phyloP scores from a whole-genome alignment of 495 filamentous ascomycete species.

The Cercophora sp. region DNA sequence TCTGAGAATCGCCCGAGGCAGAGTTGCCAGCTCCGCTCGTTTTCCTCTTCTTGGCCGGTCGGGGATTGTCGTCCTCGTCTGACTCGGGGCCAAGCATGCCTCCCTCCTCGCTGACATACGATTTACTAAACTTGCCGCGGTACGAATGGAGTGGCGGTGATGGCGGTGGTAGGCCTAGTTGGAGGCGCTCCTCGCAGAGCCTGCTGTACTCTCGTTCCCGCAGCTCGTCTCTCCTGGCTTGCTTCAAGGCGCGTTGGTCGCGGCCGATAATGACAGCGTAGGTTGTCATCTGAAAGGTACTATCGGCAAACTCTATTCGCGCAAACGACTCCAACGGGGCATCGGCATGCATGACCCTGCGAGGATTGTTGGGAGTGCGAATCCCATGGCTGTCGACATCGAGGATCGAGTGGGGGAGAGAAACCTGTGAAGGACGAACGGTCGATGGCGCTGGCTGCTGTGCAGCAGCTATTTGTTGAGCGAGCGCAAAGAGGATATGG shows the following conservation, averaged over 20 bases:
- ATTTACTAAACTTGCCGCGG: slow-evolving; percentile 46
- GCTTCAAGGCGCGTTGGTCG: slow-evolving; percentile 42
- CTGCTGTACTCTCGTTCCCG: slow-evolving; percentile 35
- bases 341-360: slow-evolving; percentile 18
- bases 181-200: slow-evolving; percentile 33
- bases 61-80: slow-evolving; percentile 38
- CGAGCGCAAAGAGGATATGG: slow-evolving; percentile 26
- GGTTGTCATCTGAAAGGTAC: slow-evolving; percentile 50
- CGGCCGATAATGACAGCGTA: slow-evolving; percentile 49
- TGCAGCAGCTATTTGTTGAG: slow-evolving; percentile 19
- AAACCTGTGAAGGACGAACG: slow-evolving; percentile 30
- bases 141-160: slow-evolving; percentile 34
- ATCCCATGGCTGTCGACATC: slow-evolving; percentile 9
- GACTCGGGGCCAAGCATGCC: slow-evolving; percentile 51
- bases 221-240: slow-evolving; percentile 41
- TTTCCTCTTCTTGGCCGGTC: slow-evolving; percentile 38
- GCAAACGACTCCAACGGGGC: slow-evolving; percentile 47
- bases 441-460: slow-evolving; percentile 20
- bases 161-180: slow-evolving; percentile 37
- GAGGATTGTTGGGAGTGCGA: not conserved
- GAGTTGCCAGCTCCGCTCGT: slow-evolving; percentile 21
- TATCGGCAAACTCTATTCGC: slow-evolving; percentile 48
- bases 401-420: slow-evolving; percentile 18
- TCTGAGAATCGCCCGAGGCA: slow-evolving; percentile 17
- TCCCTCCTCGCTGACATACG: slow-evolving; percentile 50